These are phyloP conservation scores for Tardiomyces depauwii DNA, from an alignment of 1,139 yeast genomes.

Conservation along the genomic window DNA sequence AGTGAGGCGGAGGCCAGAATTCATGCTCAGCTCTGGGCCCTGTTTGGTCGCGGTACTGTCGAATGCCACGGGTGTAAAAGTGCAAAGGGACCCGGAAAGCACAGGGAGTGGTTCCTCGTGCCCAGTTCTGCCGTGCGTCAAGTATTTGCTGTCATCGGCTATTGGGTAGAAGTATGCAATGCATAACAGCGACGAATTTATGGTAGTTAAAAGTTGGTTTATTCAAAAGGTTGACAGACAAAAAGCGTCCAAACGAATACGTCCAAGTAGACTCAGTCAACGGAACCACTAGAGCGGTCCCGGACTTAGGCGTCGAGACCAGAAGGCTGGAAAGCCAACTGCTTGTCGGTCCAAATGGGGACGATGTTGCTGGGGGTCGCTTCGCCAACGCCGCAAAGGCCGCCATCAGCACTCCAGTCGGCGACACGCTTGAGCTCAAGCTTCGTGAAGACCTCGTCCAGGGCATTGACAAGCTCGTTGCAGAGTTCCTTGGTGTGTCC, in stretches of 20 bases:
- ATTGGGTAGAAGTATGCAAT: not conserved
- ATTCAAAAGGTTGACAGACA: not conserved
- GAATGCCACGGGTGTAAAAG: conserved; percentile 18
- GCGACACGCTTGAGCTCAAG: conserved; percentile 61
- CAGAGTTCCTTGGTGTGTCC: conserved; percentile 77
- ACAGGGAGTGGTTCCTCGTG: conserved; percentile 23
- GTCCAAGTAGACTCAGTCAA: not conserved
- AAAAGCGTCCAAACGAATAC: not conserved
- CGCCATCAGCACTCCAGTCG: conserved; percentile 75
- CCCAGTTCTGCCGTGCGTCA: conserved; percentile 8
- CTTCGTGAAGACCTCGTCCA: conserved; percentile 71
- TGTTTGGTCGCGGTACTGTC: conserved; percentile 19
- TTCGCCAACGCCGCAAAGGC: conserved; percentile 80
- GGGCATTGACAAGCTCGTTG: conserved; percentile 63
- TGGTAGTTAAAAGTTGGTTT: conserved; percentile 2
- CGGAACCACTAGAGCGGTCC: not conserved
- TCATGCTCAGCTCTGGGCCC: conserved; percentile 14
- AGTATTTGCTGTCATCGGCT: conserved; percentile 7
- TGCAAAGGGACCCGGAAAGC: conserved; percentile 9
- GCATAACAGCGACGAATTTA: not conserved
- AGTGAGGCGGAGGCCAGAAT: conserved; percentile 14
- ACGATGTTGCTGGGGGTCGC: conserved; percentile 30
- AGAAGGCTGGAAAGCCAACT: conserved; percentile 30
- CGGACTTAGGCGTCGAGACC: not conserved
- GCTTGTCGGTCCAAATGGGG: conserved; percentile 76